Evolutionary conservation across 2,329 filamentous ascomycete species (phyloP).

Genomic region (Neodidymelliopsis sp.): DNA sequence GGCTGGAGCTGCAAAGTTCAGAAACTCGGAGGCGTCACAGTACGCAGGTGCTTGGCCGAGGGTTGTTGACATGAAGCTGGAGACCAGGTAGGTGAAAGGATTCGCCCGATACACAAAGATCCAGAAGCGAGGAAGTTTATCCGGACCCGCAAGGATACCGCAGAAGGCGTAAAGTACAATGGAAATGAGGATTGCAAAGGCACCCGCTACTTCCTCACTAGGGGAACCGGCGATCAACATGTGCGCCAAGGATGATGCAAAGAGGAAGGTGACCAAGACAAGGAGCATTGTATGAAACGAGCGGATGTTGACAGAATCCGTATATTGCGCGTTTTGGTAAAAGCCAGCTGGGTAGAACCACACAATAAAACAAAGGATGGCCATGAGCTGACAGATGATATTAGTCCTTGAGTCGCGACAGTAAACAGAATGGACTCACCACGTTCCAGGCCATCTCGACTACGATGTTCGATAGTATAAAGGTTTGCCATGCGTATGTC

Average conservation of each 20-base stretch:
- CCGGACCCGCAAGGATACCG: constrained; percentile 67
- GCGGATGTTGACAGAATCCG: constrained; percentile 64
- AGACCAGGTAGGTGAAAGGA: constrained; percentile 72
- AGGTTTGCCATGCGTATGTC: constrained; percentile 76
- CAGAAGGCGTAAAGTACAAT: constrained; percentile 55
- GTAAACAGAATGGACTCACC: constrained; percentile 65
- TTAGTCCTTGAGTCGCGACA: constrained; percentile 5
- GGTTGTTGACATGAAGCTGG: constrained; percentile 62
- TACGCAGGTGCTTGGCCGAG: constrained; percentile 57
- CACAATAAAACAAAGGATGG: constrained; percentile 59
- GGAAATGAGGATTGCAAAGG: constrained; percentile 66
- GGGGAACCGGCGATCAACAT: constrained; percentile 75
- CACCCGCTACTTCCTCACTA: constrained; percentile 71
- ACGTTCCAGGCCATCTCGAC: constrained; percentile 68
- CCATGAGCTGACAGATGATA: constrained; percentile 55
- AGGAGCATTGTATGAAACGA: constrained; percentile 73
- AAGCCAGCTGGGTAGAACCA: constrained; percentile 72
- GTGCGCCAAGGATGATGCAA: constrained; percentile 71
- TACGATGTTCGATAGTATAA: constrained; percentile 73
- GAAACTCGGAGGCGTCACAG: constrained; percentile 55
- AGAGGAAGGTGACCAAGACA: constrained; percentile 68
- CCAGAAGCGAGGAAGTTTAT: constrained; percentile 73
- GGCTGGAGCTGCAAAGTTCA: constrained; percentile 47
- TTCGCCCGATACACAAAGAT: constrained; percentile 77
- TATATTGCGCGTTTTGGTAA: constrained; percentile 70